Conservation (phyloP, 1,284 basidiomycete genomes). For the Megacollybia platyphylla region DNA sequence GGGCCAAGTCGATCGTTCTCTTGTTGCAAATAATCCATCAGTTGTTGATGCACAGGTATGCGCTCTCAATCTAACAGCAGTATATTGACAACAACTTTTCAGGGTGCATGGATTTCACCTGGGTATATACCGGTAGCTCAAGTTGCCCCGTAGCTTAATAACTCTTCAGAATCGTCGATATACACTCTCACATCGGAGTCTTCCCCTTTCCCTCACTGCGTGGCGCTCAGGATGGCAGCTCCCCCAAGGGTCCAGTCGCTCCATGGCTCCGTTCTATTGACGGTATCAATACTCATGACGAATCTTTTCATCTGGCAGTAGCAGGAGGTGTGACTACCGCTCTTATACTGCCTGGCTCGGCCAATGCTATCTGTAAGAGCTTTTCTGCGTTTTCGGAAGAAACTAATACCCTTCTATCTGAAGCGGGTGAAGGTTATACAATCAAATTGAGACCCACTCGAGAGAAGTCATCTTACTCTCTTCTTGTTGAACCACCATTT, state of each 20-base stretch:
- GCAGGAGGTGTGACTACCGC: conserved; percentile 35
- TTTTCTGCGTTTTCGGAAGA: not conserved
- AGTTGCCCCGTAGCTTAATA: not conserved
- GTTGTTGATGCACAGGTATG: conserved; percentile 20
- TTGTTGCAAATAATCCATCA: conserved; percentile 9
- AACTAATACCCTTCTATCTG: not conserved
- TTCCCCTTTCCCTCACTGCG: conserved; percentile 21
- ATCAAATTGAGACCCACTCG: conserved; percentile 48
- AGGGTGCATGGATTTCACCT: conserved; percentile 58
- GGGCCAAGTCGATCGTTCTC: conserved; percentile 13
- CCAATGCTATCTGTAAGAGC: conserved; percentile 42
- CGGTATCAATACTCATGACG: conserved; percentile 37
- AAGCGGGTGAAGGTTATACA: conserved; percentile 53
- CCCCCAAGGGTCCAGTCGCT: conserved; percentile 25
- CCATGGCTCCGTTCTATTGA: conserved; percentile 40
- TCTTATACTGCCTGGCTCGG: conserved; percentile 34
- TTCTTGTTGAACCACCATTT: conserved; percentile 49
- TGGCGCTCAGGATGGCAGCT: conserved; percentile 17
- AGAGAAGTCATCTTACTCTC: conserved; percentile 40
- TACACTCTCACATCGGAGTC: conserved; percentile 66
- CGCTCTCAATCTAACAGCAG: not conserved
- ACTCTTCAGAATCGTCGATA: conserved; percentile 28
- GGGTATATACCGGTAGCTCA: conserved; percentile 23
- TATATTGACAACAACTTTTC: not conserved
- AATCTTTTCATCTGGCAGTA: conserved; percentile 28